phyloP scores from a whole-genome alignment of 805 yeast species.

The Candida taoyuanica region DNA sequence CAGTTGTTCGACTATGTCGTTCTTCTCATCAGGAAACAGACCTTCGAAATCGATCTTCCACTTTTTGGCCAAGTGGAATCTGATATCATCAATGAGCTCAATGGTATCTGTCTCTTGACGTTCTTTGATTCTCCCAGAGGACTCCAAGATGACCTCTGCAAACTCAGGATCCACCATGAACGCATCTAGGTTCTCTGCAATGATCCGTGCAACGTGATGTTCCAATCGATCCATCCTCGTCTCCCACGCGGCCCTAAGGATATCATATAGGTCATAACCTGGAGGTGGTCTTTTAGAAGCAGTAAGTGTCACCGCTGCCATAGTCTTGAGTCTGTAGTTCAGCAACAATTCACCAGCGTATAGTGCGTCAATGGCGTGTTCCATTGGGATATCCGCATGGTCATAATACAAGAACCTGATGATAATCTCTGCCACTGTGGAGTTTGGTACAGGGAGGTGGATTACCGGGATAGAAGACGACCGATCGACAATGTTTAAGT shows the following conservation, averaged over 20 bases:
- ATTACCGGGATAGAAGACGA: constrained; percentile 28
- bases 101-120: constrained; percentile 77
- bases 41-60: constrained; percentile 29
- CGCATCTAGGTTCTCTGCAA: constrained; percentile 45
- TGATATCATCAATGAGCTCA: constrained; percentile 72
- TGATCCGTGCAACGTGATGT: constrained; percentile 50
- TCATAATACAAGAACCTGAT: constrained; percentile 59
- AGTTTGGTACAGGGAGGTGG: constrained; percentile 27
- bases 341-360: constrained; percentile 52
- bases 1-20: constrained; percentile 18
- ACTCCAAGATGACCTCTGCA: constrained; percentile 35
- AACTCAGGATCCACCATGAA: constrained; percentile 38
- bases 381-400: constrained; percentile 45
- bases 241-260: constrained; percentile 64
- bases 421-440: constrained; percentile 44
- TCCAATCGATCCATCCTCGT: constrained; percentile 62
- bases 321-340: constrained; percentile 58
- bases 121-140: constrained; percentile 50
- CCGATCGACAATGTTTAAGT: constrained; percentile 12
- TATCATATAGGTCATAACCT: constrained; percentile 44
- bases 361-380: constrained; percentile 50
- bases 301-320: constrained; percentile 47
- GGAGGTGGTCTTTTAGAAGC: constrained; percentile 27
- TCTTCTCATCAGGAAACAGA: constrained; percentile 27
- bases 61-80: constrained; percentile 47